Evolutionary conservation across 345 rosid genomes (phyloP).

Genomic region (Reutealis trisperma): DNA sequence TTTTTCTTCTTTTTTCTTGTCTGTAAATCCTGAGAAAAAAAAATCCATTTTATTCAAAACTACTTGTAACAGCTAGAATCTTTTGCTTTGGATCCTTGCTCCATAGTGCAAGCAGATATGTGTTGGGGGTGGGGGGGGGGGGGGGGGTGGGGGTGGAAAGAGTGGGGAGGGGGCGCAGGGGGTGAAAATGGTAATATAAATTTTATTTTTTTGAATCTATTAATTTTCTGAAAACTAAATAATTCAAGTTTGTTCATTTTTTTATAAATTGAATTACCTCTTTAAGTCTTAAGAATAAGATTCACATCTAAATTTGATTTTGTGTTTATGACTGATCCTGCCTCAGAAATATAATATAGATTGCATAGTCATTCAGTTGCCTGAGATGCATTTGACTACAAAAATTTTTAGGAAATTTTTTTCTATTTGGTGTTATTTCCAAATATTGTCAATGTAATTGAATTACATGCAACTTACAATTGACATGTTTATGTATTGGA

Average conservation of each 20-base stretch:
- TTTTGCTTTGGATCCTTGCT: background rate
- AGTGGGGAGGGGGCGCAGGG: too few species aligned
- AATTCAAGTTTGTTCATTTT: background rate
- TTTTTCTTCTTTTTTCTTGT: background rate
- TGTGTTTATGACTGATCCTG: background rate
- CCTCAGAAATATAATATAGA: background rate
- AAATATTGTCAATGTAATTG: background rate
- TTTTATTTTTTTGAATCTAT: background rate
- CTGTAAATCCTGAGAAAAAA: background rate
- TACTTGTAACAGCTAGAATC: background rate
- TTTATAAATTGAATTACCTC: background rate
- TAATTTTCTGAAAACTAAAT: background rate
- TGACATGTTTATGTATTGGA: slow-evolving; percentile 13
- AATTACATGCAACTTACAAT: background rate
- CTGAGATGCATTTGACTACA: background rate
- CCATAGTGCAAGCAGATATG: background rate
- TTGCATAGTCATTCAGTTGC: background rate
- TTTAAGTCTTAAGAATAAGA: background rate
- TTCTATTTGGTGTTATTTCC: background rate
- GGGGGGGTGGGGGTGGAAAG: too few species aligned
- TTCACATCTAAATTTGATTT: background rate
- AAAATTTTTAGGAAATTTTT: background rate
- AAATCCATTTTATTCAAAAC: background rate
- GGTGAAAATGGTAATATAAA: too few species aligned
- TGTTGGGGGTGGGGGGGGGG: too few species aligned